Evolutionary conservation across 1,139 yeast species (phyloP).

Genomic region (Scheffersomyces segobiensis): DNA sequence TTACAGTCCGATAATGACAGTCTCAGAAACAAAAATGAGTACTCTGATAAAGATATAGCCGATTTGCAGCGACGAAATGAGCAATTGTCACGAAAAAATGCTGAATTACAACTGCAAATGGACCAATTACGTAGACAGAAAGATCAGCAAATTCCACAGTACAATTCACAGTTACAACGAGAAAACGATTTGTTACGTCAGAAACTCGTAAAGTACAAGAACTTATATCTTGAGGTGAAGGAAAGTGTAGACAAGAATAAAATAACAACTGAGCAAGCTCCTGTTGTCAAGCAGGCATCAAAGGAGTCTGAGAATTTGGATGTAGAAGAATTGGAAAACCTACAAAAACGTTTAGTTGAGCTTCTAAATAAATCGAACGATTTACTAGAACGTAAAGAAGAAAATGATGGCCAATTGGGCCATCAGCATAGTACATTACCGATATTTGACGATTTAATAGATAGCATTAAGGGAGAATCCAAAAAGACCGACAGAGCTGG

Average conservation of each 20-base stretch:
- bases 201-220: conserved; percentile 36
- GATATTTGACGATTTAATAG: conserved; percentile 8
- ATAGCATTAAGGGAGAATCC: conserved; percentile 5
- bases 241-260: neutral
- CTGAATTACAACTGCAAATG: conserved; percentile 13
- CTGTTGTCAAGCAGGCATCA: neutral
- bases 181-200: conserved; percentile 34
- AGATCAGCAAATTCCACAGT: conserved; percentile 13
- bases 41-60: conserved; percentile 1
- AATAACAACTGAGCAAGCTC: neutral
- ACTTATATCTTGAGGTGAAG: conserved; percentile 23
- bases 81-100: conserved; percentile 5
- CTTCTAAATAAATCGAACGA: neutral
- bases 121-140: conserved; percentile 11
- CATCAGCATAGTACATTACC: conserved; percentile 5
- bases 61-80: neutral
- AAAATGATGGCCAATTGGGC: neutral
- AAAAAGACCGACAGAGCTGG: neutral
- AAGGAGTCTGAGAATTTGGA: neutral
- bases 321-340: conserved; percentile 1
- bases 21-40: conserved; percentile 2
- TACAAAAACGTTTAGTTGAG: neutral
- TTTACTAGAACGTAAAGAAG: neutral
- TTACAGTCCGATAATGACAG: conserved; percentile 18
- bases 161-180: conserved; percentile 17